Base-by-base conservation (phyloP, 306 rosid genomes). In the Pyrus betulifolia region DNA sequence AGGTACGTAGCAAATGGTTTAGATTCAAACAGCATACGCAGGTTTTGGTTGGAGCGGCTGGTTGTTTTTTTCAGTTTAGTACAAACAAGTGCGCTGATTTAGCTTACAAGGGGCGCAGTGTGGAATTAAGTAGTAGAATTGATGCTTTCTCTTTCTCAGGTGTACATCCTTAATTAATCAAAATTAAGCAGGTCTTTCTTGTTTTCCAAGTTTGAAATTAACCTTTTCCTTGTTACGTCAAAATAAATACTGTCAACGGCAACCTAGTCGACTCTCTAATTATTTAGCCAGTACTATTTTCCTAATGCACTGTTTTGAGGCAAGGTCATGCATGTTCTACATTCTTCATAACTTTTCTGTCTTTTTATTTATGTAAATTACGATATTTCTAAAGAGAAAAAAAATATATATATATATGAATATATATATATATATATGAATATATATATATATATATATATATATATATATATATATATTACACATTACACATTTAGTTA, bases 1-100 rank as follows among this genome's bases (percentile, higher is more conserved):
- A 38, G 42, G 42, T 38, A 38, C 18, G 55, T 18, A 8, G 62
- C 62, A 8, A 58, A 86, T 89, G 78, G 93, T 89, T 85, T 89
- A 81, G 77, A 67, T 72, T 54, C 42, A 77, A 71, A 59, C 59
- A 25, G 18, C 58, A 68, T 22, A 30, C 70, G 63, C 57, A 74
- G 61, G 68, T 79, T 81, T 60, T 61, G 78, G 76, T 80, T 74
- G 76, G 70, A 69, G 85, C 84, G 27, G 62, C 14, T 75, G 80
- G 82, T 80, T 75, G 86, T 79, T 77, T 81, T 81, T 64, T 13
- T 51, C 21, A 51, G 22, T 30, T 30, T 11, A 31, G 44, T 9
- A 51, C 21, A 51, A 51, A 51, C 55, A 17, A 49, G 54, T 49
- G 8, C 54, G 17, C 55, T 15, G 55, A 51, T 51, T 33, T n/a